These are phyloP conservation scores for Fragilaria radians DNA, from an alignment of 108 stramenopile species.

Conservation along the genomic window DNA sequence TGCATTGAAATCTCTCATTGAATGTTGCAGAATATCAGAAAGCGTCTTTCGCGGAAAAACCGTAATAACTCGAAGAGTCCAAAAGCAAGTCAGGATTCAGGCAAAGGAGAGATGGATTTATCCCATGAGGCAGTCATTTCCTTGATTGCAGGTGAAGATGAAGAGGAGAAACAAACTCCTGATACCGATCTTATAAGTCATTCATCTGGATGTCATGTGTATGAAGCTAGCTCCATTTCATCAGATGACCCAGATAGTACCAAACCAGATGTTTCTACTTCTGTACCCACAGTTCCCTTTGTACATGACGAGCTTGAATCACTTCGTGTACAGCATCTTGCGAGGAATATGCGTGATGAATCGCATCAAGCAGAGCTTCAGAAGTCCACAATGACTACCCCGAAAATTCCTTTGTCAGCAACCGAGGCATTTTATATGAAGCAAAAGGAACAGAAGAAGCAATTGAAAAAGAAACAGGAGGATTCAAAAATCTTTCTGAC, in stretches of 20 bases:
- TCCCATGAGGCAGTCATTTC: no score
- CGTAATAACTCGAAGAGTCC: no score
- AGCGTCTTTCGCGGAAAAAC: no score
- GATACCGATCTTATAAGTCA: no score
- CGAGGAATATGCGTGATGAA: background rate
- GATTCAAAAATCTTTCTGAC: background rate
- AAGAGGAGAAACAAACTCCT: no score
- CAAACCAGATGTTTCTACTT: background rate
- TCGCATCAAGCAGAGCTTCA: background rate
- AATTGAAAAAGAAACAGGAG: background rate
- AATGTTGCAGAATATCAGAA: no score
- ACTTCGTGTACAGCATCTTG: background rate
- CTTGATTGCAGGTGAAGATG: no score
- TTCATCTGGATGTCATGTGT: no score
- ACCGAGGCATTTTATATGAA: background rate
- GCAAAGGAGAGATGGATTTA: no score
- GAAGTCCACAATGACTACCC: no score
- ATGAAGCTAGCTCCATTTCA: background rate
- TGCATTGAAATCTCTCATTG: no score
- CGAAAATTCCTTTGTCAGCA: background rate
- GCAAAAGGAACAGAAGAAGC: background rate
- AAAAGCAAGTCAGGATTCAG: no score
- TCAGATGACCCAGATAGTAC: background rate
- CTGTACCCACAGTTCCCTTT: background rate
- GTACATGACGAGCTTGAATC: background rate